Evolutionary conservation across 768 basidiomycete genomes (phyloP).

Genomic region (Tylopilus plumbeoviolaceoides): DNA sequence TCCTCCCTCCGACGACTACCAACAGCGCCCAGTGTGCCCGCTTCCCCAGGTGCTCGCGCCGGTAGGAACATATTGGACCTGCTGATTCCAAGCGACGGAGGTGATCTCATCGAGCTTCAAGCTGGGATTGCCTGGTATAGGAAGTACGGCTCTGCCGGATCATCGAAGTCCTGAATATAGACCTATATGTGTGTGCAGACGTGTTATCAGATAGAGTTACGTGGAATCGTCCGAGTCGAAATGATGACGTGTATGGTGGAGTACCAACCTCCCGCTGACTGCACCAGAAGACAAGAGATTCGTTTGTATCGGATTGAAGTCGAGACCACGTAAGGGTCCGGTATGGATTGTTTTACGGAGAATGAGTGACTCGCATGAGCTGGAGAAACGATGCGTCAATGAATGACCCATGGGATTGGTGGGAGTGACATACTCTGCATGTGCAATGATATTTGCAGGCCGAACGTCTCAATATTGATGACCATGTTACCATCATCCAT

Average conservation of each 20-base stretch:
- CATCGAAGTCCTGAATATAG: constrained; percentile 94
- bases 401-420: constrained; percentile 8
- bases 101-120: constrained; percentile 94
- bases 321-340: constrained; percentile 90
- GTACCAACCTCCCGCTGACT: constrained; percentile 77
- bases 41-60: constrained; percentile 85
- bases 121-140: constrained; percentile 69
- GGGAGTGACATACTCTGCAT: constrained; percentile 55
- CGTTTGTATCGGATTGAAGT: constrained; percentile 88
- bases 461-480: too few relatives aligned
- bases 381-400: constrained; percentile 24
- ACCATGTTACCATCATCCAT: too few relatives aligned
- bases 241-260: constrained; percentile 13
- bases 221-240: constrained; percentile 8
- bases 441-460: constrained; percentile 83
- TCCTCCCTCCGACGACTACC: constrained; percentile 67
- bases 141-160: constrained; percentile 82
- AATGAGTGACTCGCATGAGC: constrained; percentile 66
- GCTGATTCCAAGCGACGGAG: constrained; percentile 91
- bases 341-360: constrained; percentile 83
- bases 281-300: constrained; percentile 90
- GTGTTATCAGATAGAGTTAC: constrained; percentile 7
- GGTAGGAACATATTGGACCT: constrained; percentile 90
- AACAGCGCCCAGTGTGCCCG: constrained; percentile 63
- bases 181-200: constrained; percentile 47